These are phyloP conservation scores for Botrytis byssoidea DNA, from an alignment of 2,329 filamentous ascomycete genomes.

Conservation along the genomic window DNA sequence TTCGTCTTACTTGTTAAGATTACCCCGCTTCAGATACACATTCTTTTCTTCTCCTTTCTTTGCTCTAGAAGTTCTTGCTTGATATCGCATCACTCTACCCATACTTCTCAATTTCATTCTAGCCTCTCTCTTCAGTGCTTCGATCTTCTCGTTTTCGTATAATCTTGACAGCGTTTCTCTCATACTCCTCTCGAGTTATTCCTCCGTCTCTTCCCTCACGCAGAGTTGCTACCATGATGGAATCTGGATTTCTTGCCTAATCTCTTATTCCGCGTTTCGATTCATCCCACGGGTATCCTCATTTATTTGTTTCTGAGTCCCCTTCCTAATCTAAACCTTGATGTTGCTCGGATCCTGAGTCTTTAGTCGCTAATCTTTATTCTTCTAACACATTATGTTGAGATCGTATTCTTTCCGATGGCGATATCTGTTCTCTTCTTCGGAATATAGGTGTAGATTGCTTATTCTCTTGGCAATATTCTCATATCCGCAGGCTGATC, in stretches of 20 bases:
- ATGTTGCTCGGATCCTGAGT: accelerated
- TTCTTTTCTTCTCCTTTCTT: not conserved
- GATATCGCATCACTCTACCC: not conserved
- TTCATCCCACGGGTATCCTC: not conserved
- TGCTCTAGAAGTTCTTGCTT: not conserved
- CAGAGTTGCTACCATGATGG: not conserved
- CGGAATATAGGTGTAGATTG: not conserved
- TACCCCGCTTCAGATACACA: not conserved
- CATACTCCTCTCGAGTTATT: not conserved
- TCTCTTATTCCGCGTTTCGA: not conserved
- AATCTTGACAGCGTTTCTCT: not conserved
- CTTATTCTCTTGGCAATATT: not conserved
- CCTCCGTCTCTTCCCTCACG: not conserved
- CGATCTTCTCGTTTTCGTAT: not conserved
- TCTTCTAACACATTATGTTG: not conserved
- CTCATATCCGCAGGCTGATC: no score
- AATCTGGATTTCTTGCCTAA: not conserved
- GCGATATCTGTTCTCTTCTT: accelerated
- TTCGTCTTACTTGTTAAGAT: not conserved
- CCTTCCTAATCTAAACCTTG: not conserved
- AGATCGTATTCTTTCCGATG: not conserved
- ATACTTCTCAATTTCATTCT: not conserved
- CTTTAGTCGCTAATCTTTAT: not conserved
- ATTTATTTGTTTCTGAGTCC: not conserved
- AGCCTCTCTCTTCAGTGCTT: not conserved